Base-by-base conservation (phyloP, 1,284 basidiomycete genomes). In the Naganishia sp. region DNA sequence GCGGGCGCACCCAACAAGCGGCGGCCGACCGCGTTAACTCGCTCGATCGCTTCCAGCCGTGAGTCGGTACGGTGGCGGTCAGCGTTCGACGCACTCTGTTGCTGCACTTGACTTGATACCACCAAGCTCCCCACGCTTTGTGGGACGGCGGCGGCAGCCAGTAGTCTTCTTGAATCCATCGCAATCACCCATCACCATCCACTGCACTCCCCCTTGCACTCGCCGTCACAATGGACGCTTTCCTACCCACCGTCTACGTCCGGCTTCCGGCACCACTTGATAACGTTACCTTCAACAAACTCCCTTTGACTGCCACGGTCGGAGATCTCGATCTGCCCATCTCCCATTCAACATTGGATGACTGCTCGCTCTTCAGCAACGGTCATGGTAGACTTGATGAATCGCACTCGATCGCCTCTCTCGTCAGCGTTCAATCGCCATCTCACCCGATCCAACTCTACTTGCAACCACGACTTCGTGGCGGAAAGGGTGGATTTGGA, bases 401-500 rank as follows among this genome's bases (percentile, higher is more conserved):
- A 18, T 42, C 58, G 5, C 58, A 51, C 7, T 46, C 18, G n/a
- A 47, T 61, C 15, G 21, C 28, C 54, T 58, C 39, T 50, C 71
- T 11, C 35, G 61, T 42, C n/a, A 43, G 23, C 13, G 49, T 32
- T 23, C 31, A 52, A n/a, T 60, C 41, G 60, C 58, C 58, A 41
- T 50, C 21, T 46, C 71, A 72, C 55, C 73, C 73, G 3, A 69
- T 77, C 58, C 70, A 71, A 25, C 49, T 82, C 41, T 68, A 76
- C 28, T 68, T 83, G n/a, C 72, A 76, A 13, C 73, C 80, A 15
- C 70, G 88, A 39, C 76, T 95, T 11, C 83, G 84, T 11, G 95
- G 95, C 68, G 96, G 96, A 54, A 99, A 99, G 80, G 95, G 96
- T 75, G 95, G 95, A 58, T 99, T 99, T 76, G 95, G 96, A 9